Base-by-base conservation (phyloP, 495 filamentous ascomycete genomes). In the Trypethelium eluteriae region DNA sequence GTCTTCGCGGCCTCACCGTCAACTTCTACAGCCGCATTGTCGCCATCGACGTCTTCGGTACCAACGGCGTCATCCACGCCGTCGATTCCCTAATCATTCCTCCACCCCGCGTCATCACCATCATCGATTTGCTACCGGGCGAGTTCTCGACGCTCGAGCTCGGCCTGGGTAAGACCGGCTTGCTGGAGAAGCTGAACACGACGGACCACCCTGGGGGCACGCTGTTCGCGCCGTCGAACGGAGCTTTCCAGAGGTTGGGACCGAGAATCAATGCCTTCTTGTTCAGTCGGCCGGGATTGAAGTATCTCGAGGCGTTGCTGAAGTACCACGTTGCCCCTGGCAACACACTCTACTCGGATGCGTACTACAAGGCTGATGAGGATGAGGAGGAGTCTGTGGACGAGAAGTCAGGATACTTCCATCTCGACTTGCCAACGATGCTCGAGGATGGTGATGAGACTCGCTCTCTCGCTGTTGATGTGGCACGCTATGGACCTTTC, bases 301-400 rank as follows among this genome's bases (percentile, higher is more conserved):
- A 85, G 69, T 93, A 87, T 71, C 79, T 96, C n/a, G 83, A 81
- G 66, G 87, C 88, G 1, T 73, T 96, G 63, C 77, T 96, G 32
- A 76, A 86, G 75, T 96, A 95, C 75, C 90, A 95, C 72, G 75
- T 93, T 68, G 88, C 92, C 1, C 80, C 80, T 5, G 85, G 88
- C 69, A 81, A 86, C 70, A 93, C 90, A 1, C 76, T 97, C 2
- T 96, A 96, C 75, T 88, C 88, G 25, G 93, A 96, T 76, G 88
- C 83, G 18, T 89, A 81, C 71, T 91, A 91, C 75, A 80, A 81
- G 11, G 68, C 72, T n/a, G 67, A 62, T 3, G 67, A 68, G 12
- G 62, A 77, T 16, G 73, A 70, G 11, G 44, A 70, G 25, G 64
- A 70, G 5, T 67, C 68, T 68, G 14, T 32, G 4, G 53, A 62